Percentiles rank a stretch among this genome's conserved stretches.
These are phyloP conservation scores for Dioszegia aurantiaca DNA, from an alignment of 768 basidiomycete species.

Conservation along the genomic window DNA sequence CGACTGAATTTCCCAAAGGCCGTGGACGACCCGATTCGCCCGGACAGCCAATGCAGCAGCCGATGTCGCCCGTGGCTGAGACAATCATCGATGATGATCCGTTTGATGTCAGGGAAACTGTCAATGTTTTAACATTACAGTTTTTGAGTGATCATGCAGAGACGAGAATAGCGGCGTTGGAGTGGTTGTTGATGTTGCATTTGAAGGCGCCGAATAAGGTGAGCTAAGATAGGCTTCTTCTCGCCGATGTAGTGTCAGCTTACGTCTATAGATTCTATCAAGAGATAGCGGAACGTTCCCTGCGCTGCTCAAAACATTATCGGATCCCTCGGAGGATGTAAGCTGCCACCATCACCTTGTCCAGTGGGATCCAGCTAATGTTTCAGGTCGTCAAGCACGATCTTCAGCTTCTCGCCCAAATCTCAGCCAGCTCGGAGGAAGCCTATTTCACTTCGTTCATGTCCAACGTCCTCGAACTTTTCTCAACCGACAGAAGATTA, in stretches of 20 bases:
- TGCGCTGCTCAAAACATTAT: slow-evolving; percentile 87
- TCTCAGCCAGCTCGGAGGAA: slow-evolving; percentile 92
- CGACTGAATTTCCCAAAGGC: slow-evolving; percentile 41
- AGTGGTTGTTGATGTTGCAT: slow-evolving; percentile 98
- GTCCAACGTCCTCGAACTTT: slow-evolving; percentile 88
- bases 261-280: slow-evolving; percentile 70
- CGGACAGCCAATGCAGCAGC: slow-evolving; percentile 17
- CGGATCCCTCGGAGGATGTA: slow-evolving; percentile 93
- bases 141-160: slow-evolving; percentile 96
- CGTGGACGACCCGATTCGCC: slow-evolving; percentile 64
- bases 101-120: slow-evolving; percentile 89
- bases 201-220: slow-evolving; percentile 96
- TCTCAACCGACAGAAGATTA: slow-evolving; percentile 86
- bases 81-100: slow-evolving; percentile 61
- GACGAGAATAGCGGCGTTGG: slow-evolving; percentile 88
- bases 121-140: slow-evolving; percentile 86
- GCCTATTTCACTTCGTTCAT: slow-evolving; percentile 93
- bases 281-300: slow-evolving; percentile 98
- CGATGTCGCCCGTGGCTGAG: slow-evolving; percentile 25
- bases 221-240: slow-evolving; percentile 2
- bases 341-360: slow-evolving; percentile 14
- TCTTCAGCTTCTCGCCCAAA: slow-evolving; percentile 90
- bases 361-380: not conserved
- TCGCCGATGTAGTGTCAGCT: slow-evolving; percentile 3
- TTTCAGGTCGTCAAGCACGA: slow-evolving; percentile 92